Base-by-base conservation (phyloP, 2,329 filamentous ascomycete species). In the Magnaporthiopsis rhizophila region DNA sequence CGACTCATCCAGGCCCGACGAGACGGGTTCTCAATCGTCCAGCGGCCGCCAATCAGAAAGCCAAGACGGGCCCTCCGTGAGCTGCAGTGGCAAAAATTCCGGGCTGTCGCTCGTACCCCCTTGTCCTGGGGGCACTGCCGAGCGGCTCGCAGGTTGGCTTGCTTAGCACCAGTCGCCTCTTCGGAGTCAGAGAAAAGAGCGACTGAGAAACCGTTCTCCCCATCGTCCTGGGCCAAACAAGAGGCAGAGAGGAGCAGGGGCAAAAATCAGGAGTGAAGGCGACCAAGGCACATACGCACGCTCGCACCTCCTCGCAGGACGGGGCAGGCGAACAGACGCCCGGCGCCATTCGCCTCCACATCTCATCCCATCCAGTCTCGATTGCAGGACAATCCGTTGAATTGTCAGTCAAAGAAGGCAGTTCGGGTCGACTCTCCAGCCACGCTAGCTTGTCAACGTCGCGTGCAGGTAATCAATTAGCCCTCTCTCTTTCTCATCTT, bases 71-170 rank as follows among this genome's bases (percentile, higher is more conserved):
- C 36, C 57, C 8, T 18, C 30, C 57, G 28, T 32, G 28, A 58
- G 57, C 57, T 58, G 57, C 57, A 58, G 57, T 58, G 57, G 57
- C 57, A 58, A 58, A 58, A 58, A 30, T 5, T 7, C 21, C 45
- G 5, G 45, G 18, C 45, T 53, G 45, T n/a, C 45, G 45, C 45
- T n/a, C 45, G 21, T 21, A 21, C 45, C 45, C 45, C 45, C 36
- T 50, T 53, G 45, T n/a, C 18, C 45, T 53, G 45, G 18, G 45
- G 45, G 45, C 1, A 6, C 21, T 53, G 45, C 45, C 45, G 45
- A 53, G 45, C 45, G 45, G 45, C 45, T 53, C 45, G 45, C 45
- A 53, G 45, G 45, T 53, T 53, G 45, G 45, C 21, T n/a, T 15
- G 45, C 7, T n/a, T 15, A 53, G 45, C 45, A n/a, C 45, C 45